Evolutionary conservation across 192 early-diverging fungal genomes (phyloP).

Genomic region (Tieghemiomyces parasiticus): DNA sequence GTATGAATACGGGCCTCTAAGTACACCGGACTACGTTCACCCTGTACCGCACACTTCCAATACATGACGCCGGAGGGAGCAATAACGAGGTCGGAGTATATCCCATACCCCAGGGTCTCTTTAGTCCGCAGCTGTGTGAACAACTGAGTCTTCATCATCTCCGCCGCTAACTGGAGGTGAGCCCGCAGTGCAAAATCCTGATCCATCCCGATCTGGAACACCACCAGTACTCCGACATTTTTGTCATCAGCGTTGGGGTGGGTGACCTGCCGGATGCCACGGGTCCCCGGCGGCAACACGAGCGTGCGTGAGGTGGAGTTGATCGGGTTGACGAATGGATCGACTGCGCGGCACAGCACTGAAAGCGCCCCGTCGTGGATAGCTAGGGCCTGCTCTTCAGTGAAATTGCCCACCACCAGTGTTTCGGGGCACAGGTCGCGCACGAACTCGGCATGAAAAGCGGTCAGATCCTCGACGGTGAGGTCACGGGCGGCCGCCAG

Average conservation of each 20-base stretch:
- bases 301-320: slow-evolving; percentile 28
- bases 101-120: slow-evolving; percentile 63
- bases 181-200: slow-evolving; percentile 46
- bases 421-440: slow-evolving; percentile 55
- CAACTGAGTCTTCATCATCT: slow-evolving; percentile 75
- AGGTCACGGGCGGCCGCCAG: slow-evolving; percentile 52
- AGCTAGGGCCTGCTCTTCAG: slow-evolving; percentile 42
- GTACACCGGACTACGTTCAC: slow-evolving; percentile 66
- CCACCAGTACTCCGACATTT: slow-evolving; percentile 80
- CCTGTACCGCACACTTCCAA: slow-evolving; percentile 71
- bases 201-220: slow-evolving; percentile 63
- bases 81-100: slow-evolving; percentile 34
- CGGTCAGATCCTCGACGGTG: slow-evolving; percentile 52
- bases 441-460: slow-evolving; percentile 61
- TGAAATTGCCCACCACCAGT: slow-evolving; percentile 78
- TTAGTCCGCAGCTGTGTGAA: slow-evolving; percentile 93
- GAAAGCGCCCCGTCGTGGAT: slow-evolving; percentile 39
- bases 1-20: slow-evolving; percentile 62
- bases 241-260: slow-evolving; percentile 67
- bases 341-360: slow-evolving; percentile 35
- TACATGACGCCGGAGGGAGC: slow-evolving; percentile 63
- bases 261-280: slow-evolving; percentile 28
- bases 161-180: slow-evolving; percentile 51
- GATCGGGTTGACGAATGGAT: slow-evolving; percentile 34
- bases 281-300: slow-evolving; percentile 41